These are phyloP conservation scores for Pedinophyceae sp. DNA, from an alignment of 139 green algal species.

Conservation along the genomic window DNA sequence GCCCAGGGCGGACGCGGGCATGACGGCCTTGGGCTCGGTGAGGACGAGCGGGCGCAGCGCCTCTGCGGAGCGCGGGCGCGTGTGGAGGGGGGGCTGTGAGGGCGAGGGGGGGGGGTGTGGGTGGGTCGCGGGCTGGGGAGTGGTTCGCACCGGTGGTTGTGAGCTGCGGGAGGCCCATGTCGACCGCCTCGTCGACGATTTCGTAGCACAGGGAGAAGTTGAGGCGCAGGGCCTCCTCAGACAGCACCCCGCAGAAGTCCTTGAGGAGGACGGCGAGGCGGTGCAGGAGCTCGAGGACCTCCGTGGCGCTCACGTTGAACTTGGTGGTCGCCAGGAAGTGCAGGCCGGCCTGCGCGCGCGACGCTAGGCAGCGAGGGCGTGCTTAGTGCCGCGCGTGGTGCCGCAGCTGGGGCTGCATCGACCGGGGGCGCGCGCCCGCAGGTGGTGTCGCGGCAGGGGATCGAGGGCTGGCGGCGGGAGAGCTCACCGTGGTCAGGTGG, in stretches of 20 bases:
- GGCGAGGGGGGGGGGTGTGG: too few relatives aligned
- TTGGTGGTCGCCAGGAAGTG: background rate
- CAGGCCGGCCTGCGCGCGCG: background rate
- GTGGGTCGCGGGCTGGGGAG: too few relatives aligned
- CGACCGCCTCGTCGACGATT: constrained; percentile 84
- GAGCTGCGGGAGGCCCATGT: constrained; percentile 75
- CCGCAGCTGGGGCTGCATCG: too few relatives aligned
- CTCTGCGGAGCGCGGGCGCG: constrained; percentile 76
- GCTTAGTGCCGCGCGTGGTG: too few relatives aligned
- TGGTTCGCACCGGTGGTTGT: constrained; percentile 16
- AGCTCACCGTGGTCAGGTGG: too few relatives aligned
- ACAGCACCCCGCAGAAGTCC: constrained; percentile 1
- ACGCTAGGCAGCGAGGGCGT: too few relatives aligned
- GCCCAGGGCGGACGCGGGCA: background rate
- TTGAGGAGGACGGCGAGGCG: background rate
- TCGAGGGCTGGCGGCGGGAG: too few relatives aligned
- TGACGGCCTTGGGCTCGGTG: constrained; percentile 70
- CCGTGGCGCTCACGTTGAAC: background rate
- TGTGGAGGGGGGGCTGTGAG: too few relatives aligned
- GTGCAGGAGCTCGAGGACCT: background rate
- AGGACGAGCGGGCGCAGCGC: constrained; percentile 80
- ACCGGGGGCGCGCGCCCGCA: too few relatives aligned
- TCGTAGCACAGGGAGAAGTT: constrained; percentile 97
- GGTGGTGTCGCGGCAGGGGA: too few relatives aligned
- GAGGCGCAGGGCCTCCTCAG: constrained; percentile 65